These are phyloP conservation scores for Linnemannia elongata DNA, from an alignment of 192 early-diverging fungal genomes.

Conservation along the genomic window DNA sequence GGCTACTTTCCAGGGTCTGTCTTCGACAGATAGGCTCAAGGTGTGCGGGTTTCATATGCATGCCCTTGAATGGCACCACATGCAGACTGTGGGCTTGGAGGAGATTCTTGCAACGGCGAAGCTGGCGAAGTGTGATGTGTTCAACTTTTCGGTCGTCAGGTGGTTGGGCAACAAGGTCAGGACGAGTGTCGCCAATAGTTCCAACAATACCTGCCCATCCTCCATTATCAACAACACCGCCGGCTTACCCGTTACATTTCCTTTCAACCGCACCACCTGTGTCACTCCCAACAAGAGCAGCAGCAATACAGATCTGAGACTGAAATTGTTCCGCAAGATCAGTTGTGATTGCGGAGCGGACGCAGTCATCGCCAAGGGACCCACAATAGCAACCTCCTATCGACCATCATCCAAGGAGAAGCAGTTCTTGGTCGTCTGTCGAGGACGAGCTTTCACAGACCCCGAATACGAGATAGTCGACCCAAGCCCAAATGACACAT, in stretches of 20 bases:
- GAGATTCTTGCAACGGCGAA: neutral
- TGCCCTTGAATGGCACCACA: constrained; percentile 39
- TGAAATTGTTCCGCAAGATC: neutral
- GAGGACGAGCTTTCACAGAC: neutral
- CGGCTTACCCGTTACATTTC: too few species aligned
- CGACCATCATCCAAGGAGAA: neutral
- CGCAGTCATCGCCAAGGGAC: neutral
- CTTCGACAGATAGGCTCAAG: neutral
- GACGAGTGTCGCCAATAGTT: neutral
- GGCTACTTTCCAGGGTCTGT: neutral
- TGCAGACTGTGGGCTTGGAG: neutral
- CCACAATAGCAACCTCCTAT: neutral
- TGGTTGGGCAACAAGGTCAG: constrained; percentile 17
- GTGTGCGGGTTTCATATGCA: constrained; percentile 57
- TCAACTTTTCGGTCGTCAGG: constrained; percentile 34
- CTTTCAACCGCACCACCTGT: neutral
- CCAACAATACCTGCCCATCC: neutral
- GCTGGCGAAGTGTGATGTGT: constrained; percentile 24
- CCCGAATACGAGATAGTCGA: neutral
- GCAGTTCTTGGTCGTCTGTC: neutral
- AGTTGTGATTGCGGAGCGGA: neutral
- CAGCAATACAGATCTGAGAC: neutral
- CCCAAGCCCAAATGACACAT: neutral
- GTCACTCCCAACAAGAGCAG: too few species aligned
- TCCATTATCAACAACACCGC: neutral